Percentiles rank a stretch among this genome's conserved stretches.
Conservation (phyloP, 2,329 filamentous ascomycete species). For the Fonsecaea multimorphosa region DNA sequence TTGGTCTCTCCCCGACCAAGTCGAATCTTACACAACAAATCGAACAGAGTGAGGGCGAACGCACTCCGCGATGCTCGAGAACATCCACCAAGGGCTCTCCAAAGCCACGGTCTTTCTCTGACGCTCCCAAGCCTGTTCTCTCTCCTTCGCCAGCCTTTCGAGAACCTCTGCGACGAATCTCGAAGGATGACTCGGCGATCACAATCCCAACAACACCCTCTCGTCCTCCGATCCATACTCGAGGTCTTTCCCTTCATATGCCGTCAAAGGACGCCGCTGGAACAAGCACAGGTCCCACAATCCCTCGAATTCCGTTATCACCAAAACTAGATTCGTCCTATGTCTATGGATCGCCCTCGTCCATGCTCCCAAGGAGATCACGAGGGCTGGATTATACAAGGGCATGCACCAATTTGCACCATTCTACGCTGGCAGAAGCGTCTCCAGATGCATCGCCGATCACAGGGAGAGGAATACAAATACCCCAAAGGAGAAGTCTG, state of each 20-base stretch:
- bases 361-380: constrained; percentile 85
- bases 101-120: constrained; percentile 70
- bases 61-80: constrained; percentile 33
- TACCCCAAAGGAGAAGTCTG: constrained; percentile 60
- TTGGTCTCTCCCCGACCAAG: constrained; percentile 28
- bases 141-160: constrained; percentile 66
- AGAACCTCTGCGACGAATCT: constrained; percentile 58
- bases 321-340: constrained; percentile 85
- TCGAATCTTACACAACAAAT: constrained; percentile 38
- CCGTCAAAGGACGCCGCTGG: constrained; percentile 54
- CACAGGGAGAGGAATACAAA: constrained; percentile 68
- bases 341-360: constrained; percentile 84
- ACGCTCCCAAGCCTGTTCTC: constrained; percentile 64
- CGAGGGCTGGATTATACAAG: constrained; percentile 91
- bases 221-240: constrained; percentile 66
- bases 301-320: constrained; percentile 72
- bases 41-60: constrained; percentile 36
- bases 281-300: constrained; percentile 54
- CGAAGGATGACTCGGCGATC: constrained; percentile 71
- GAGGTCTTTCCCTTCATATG: constrained; percentile 74
- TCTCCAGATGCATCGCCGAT: constrained; percentile 91
- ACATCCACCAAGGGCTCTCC: constrained; percentile 40
- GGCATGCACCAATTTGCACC: constrained; percentile 91
- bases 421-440: constrained; percentile 89
- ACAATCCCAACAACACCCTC: constrained; percentile 73